Base-by-base conservation (phyloP, 805 yeast genomes). In the Yarrowia osloensis region DNA sequence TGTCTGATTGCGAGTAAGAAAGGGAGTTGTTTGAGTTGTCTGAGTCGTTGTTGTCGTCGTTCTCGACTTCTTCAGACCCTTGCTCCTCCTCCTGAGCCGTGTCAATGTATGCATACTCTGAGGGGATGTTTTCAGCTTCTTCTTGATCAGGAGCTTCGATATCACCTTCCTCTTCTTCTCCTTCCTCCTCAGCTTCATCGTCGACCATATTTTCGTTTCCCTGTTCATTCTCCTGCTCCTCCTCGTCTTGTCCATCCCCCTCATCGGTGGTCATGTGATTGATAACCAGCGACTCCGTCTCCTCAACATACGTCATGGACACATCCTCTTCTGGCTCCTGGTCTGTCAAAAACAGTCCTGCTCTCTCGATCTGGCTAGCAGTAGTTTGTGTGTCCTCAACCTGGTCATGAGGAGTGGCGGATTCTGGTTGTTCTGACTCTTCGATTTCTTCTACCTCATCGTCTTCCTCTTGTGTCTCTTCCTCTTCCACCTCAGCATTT, bases 201-300 rank as follows among this genome's bases (percentile, higher is more conserved):
- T 72, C 71, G 44, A 70, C 68, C 31, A 67, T 70, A 13, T 68
- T 70, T 1, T 69, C 71, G n/a, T n/a, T n/a, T 11, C 63, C 70
- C 17, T 68, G 67, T 9, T 66, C 69, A 1, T 68, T 24, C 24
- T 19, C 15, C 24, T 37, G 17, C 17, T 13, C 37, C 37, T 33
- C 17, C 11, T 67, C 68, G n/a, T 69, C 71, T 13, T 28, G 63
- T 26, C 69, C 73, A 5, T 59, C 28, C 4, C 8, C 40, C 13
- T 19, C 31, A 28, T 54, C 49, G 17, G 69, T 46, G 13, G 50
- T 65, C 17, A 68, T 69, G 19, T 57, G 37, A 19, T 57, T 39
- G 21, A 57, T 57, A 8, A 57, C 28, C 21, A 57, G 17, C 13
- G 63, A 57, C 37, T 57, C 63, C 0, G 63, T 57, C 3, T 39